Evolutionary conservation across 2,329 filamentous ascomycete genomes (phyloP).

Genomic region (Stylonectria norvegica): DNA sequence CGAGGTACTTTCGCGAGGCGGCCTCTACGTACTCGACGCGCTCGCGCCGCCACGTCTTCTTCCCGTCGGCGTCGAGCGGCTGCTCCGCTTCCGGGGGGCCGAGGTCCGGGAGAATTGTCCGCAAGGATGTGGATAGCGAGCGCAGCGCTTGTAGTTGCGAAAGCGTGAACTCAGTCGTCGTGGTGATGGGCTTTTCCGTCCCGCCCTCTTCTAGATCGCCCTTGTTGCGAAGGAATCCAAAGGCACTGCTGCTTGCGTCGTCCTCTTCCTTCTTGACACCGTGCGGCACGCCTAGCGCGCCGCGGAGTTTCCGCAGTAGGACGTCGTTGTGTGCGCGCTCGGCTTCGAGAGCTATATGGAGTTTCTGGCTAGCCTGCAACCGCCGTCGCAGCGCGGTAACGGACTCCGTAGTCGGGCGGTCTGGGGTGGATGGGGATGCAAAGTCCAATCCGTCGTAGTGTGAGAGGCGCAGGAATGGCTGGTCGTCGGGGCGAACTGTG

Average conservation of each 20-base stretch:
- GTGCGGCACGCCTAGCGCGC: constrained; percentile 32
- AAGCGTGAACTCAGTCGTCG: constrained; percentile 73
- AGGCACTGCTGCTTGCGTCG: constrained; percentile 25
- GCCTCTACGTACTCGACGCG: constrained; percentile 80
- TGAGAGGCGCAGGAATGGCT: constrained; percentile 73
- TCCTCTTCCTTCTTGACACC: constrained; percentile 26
- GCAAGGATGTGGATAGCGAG: constrained; percentile 57
- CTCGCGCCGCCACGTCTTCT: constrained; percentile 63
- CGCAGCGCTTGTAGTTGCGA: constrained; percentile 80
- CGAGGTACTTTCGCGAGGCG: constrained; percentile 72
- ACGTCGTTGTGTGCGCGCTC: constrained; percentile 71
- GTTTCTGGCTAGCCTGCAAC: constrained; percentile 72
- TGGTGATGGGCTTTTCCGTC: constrained; percentile 57
- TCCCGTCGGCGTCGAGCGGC: constrained; percentile 32
- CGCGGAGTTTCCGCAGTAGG: constrained; percentile 62
- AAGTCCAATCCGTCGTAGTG: constrained; percentile 75
- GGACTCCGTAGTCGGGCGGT: constrained; percentile 59
- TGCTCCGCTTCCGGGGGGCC: constrained; percentile 25
- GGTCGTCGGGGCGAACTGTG: constrained; percentile 63
- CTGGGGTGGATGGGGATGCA: constrained; percentile 13
- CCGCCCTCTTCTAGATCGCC: constrained; percentile 50
- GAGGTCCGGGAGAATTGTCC: constrained; percentile 64
- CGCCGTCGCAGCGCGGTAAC: constrained; percentile 70
- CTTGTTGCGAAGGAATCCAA: constrained; percentile 57
- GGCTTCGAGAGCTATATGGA: constrained; percentile 65